Evolutionary conservation across 106 monocot genomes (phyloP).

Genomic region (Dioscorea zingiberensis): DNA sequence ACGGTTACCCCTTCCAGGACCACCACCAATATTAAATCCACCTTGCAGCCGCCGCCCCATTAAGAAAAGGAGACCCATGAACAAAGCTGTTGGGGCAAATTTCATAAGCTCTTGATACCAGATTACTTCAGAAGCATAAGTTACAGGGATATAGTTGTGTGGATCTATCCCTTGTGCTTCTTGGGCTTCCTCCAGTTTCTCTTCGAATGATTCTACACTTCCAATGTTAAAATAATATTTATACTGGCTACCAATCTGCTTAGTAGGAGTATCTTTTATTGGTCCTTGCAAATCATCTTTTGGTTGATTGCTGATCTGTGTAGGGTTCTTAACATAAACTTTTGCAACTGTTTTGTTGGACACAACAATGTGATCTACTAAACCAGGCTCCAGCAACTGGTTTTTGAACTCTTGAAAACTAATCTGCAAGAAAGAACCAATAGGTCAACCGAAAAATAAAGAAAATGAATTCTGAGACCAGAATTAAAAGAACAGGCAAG

Average conservation of each 20-base stretch:
- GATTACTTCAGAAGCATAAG: constrained; percentile 59
- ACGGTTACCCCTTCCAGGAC: constrained; percentile 43
- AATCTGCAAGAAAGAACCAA: constrained; percentile 88
- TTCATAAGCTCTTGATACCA: constrained; percentile 70
- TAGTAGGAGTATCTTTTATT: constrained; percentile 28
- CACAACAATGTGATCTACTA: constrained; percentile 89
- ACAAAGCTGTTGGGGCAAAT: constrained; percentile 68
- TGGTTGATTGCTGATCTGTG: constrained; percentile 33
- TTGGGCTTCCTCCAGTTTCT: constrained; percentile 91
- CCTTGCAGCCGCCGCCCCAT: constrained; percentile 72
- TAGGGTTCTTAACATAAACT: constrained; percentile 68
- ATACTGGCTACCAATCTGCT: constrained; percentile 34
- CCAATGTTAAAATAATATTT: constrained; percentile 93
- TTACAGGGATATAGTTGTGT: constrained; percentile 85
- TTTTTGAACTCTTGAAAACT: constrained; percentile 99
- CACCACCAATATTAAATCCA: constrained; percentile 69
- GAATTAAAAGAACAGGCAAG: not conserved
- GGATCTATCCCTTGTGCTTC: constrained; percentile 66
- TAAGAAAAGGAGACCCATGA: constrained; percentile 53
- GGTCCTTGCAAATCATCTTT: constrained; percentile 36
- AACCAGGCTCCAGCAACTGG: constrained; percentile 83
- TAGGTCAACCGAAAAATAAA: not conserved
- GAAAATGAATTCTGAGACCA: not conserved
- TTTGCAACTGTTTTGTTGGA: constrained; percentile 95
- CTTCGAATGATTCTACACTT: constrained; percentile 95